Conservation (phyloP, 768 basidiomycete species). For the Mycena belliarum region DNA sequence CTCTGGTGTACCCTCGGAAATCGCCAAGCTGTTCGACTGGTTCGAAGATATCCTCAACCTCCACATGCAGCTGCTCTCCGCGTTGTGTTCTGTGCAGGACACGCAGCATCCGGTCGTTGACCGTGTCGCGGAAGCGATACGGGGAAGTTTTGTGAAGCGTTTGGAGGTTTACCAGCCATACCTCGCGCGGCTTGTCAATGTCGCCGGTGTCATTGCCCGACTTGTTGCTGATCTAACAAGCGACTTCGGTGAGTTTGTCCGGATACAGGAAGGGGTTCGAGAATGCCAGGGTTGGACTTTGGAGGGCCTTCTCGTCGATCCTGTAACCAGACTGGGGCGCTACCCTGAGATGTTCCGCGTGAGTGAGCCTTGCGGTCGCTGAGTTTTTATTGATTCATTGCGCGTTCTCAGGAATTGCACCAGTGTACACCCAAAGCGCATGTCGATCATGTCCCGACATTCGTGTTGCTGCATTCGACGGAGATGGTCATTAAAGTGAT, state of each 20-base stretch:
- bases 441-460: constrained; percentile 67
- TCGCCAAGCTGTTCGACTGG: constrained; percentile 82
- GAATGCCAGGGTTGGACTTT: constrained; percentile 66
- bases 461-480: constrained; percentile 65
- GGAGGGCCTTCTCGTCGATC: constrained; percentile 70
- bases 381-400: neutral
- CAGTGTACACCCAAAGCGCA: constrained; percentile 71
- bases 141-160: constrained; percentile 54
- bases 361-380: constrained; percentile 28
- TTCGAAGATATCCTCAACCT: constrained; percentile 83
- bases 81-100: constrained; percentile 44
- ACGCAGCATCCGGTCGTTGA: constrained; percentile 46
- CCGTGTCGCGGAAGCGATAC: constrained; percentile 58
- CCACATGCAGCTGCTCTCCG: constrained; percentile 62
- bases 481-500: constrained; percentile 75
- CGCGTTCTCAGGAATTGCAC: constrained; percentile 58
- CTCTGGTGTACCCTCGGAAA: constrained; percentile 68
- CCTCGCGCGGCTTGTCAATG: constrained; percentile 67
- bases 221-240: constrained; percentile 50
- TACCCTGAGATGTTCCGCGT: constrained; percentile 80
- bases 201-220: constrained; percentile 52
- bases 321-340: constrained; percentile 67
- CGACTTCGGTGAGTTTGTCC: constrained; percentile 86
- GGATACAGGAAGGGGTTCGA: constrained; percentile 57
- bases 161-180: constrained; percentile 89